Conservation (phyloP, 1,284 basidiomycete genomes). For the Trichosporon ovoides region DNA sequence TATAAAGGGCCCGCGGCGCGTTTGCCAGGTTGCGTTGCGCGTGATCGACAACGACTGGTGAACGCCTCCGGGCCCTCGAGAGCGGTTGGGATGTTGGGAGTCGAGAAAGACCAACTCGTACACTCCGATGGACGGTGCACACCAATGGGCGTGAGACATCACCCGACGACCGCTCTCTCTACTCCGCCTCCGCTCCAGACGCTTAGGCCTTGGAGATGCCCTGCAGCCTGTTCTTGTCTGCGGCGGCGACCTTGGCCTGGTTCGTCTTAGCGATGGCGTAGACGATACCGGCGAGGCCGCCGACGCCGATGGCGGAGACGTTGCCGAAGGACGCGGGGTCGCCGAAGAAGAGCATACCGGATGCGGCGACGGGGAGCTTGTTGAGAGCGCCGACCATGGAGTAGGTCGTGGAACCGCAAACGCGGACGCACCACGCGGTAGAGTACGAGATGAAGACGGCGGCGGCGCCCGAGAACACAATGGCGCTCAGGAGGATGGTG, state of each 20-base stretch:
- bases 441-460: slow-evolving; percentile 98
- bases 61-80: too few species aligned
- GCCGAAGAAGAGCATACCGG: slow-evolving; percentile 92
- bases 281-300: slow-evolving; percentile 85
- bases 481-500: slow-evolving; percentile 73
- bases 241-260: slow-evolving; percentile 43
- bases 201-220: slow-evolving; percentile 28
- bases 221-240: slow-evolving; percentile 30
- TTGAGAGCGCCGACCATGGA: slow-evolving; percentile 99
- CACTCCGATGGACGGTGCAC: too few species aligned
- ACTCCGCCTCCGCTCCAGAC: too few species aligned
- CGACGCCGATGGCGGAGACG: slow-evolving; percentile 77
- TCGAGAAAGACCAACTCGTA: too few species aligned
- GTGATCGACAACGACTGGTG: too few species aligned
- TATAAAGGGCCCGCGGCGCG: too few species aligned
- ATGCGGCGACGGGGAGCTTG: slow-evolving; percentile 95
- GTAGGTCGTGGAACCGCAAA: slow-evolving; percentile 95
- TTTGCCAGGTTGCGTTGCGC: too few species aligned
- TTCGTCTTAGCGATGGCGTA: slow-evolving; percentile 73
- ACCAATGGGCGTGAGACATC: too few species aligned
- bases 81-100: too few species aligned
- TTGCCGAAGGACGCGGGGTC: slow-evolving; percentile 82
- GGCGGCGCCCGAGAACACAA: slow-evolving; percentile 91
- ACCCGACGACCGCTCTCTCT: too few species aligned
- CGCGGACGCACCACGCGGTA: slow-evolving; percentile 97